These are phyloP conservation scores for Zancudomyces culisetae DNA, from an alignment of 371 early-diverging fungal species.

Conservation along the genomic window DNA sequence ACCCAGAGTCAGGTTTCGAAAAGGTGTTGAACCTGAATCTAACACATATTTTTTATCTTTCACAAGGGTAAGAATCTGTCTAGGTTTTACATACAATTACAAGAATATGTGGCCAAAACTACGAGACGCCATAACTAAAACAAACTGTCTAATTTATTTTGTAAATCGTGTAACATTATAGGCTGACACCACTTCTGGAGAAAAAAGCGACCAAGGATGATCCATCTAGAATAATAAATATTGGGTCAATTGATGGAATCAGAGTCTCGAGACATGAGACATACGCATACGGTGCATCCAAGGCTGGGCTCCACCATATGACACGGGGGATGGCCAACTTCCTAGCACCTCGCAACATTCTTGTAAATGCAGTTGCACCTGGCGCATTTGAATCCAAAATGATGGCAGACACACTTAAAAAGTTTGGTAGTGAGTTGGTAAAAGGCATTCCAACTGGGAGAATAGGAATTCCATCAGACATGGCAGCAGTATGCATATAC, in stretches of 20 bases:
- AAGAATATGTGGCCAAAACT: too few species aligned
- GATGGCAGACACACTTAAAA: slow-evolving; percentile 49
- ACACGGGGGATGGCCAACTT: slow-evolving; percentile 45
- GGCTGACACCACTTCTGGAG: slow-evolving; percentile 53
- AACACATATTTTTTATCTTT: slow-evolving; percentile 63
- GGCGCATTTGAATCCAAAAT: slow-evolving; percentile 77
- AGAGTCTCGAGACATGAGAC: slow-evolving; percentile 36
- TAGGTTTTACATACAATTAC: not conserved
- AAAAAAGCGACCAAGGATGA: slow-evolving; percentile 30
- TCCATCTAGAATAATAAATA: slow-evolving; percentile 37
- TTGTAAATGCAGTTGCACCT: slow-evolving; percentile 79
- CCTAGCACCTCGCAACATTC: slow-evolving; percentile 40
- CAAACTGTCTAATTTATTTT: too few species aligned
- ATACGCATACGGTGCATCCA: slow-evolving; percentile 57
- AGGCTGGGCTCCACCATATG: slow-evolving; percentile 62
- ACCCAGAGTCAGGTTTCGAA: slow-evolving; percentile 46
- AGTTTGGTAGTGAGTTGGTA: slow-evolving; percentile 34
- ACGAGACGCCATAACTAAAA: too few species aligned
- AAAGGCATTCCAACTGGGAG: slow-evolving; percentile 44
- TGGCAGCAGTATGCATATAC: slow-evolving; percentile 65
- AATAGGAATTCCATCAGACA: slow-evolving; percentile 63
- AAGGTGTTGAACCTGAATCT: slow-evolving; percentile 79
- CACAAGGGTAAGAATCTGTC: slow-evolving; percentile 25
- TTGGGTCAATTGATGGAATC: slow-evolving; percentile 28
- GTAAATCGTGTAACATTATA: slow-evolving; percentile 4